Base-by-base conservation (phyloP, 805 yeast genomes). In the Cyberlindnera mycetangii region DNA sequence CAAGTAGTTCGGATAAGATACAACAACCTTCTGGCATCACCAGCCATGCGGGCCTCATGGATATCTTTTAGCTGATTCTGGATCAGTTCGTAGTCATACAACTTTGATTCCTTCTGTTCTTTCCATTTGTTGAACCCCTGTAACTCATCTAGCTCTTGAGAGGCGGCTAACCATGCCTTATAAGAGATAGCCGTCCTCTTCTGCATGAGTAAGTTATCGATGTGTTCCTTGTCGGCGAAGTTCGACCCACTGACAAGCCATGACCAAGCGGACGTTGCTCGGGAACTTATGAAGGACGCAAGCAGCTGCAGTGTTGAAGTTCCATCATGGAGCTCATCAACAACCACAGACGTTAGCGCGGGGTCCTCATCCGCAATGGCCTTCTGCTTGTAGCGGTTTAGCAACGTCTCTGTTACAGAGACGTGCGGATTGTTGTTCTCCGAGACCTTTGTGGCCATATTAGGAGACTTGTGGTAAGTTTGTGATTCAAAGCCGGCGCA, bases 1-100 rank as follows among this genome's bases (percentile, higher is more conserved):
- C 96, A 85, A 19, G 85, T 79, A 0, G 97, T 92, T 47, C 98
- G 66, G 3, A 93, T 80, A 12, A 87, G 67, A 55, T 86, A 89
- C 12, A 92, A 63, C 27, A 92, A 64, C 34, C 74, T 71, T 44
- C 77, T 69, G 53, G 76, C 76, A 58, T 93, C 86, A 21, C 76
- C 72, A 14, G 66, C 57, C 15, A 61, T 32, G 27, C 97, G 71
- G 0, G 90, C 87, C 2, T 62, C 60, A 34, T 75, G 67, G 70
- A 93, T 67, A 44, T 82, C 83, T 5, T 56, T 51, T 36, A 88
- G 66, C 45, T 80, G 67, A 9, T 63, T 62, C 47, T 67, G 65
- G 2, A 93, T 75, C 36, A 85, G 65, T 43, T 77, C 70, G 57
- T 79, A 80, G 64, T 93, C 97, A 59, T 89, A 93, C 19, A 85